Evolutionary conservation across 305 asterid species (phyloP).

Genomic region (Striga hermonthica): DNA sequence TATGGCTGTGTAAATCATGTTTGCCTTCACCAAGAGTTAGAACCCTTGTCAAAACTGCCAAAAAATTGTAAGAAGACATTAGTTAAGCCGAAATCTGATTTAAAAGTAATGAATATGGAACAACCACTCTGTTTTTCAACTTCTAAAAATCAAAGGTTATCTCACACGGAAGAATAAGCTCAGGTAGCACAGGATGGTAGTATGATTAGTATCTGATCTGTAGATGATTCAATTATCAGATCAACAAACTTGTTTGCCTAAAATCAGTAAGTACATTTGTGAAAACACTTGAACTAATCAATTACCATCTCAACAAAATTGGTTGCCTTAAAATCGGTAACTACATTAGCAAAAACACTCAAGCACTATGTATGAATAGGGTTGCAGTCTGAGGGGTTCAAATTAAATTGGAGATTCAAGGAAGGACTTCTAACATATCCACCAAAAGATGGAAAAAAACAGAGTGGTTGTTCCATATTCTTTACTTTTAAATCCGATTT

Average conservation of each 20-base stretch:
- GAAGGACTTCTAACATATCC: background rate
- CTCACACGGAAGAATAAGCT: slow-evolving; percentile 11
- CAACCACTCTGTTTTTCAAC: background rate
- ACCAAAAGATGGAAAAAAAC: background rate
- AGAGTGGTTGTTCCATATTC: too few species aligned
- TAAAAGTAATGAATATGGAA: background rate
- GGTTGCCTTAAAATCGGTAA: background rate
- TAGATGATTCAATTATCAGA: background rate
- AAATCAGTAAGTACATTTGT: background rate
- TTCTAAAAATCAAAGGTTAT: background rate
- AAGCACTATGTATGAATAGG: background rate
- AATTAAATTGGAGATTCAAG: background rate
- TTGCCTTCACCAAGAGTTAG: slow-evolving; percentile 20
- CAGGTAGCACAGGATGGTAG: slow-evolving; percentile 4
- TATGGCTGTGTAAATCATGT: slow-evolving; percentile 86
- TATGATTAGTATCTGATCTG: too few species aligned
- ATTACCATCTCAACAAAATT: slow-evolving; percentile 14
- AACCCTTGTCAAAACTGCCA: slow-evolving; percentile 32
- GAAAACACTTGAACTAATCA: background rate
- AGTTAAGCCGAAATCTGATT: slow-evolving; percentile 10
- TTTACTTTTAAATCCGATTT: too few species aligned
- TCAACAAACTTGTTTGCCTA: background rate
- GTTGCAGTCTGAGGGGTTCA: background rate
- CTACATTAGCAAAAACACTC: background rate
- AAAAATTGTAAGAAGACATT: slow-evolving; percentile 9